Evolutionary conservation across 345 rosid species (phyloP).

Genomic region (Aurinia saxatilis): DNA sequence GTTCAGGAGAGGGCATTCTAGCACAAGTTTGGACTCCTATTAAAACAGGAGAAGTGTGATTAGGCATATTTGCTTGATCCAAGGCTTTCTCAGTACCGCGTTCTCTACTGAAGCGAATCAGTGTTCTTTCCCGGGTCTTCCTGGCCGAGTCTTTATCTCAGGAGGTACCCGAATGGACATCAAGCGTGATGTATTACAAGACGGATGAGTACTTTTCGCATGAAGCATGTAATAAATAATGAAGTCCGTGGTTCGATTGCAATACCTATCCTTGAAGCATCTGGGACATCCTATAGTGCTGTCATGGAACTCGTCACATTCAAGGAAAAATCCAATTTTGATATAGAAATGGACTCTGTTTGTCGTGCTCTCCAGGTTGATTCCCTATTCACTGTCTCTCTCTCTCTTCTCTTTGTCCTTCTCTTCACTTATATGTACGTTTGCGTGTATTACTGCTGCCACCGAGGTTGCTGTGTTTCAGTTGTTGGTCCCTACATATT

Average conservation of each 20-base stretch:
- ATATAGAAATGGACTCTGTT: conserved; percentile 62
- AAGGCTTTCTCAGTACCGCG: conserved; percentile 73
- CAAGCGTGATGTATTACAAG: conserved; percentile 61
- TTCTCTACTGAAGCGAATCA: conserved; percentile 64
- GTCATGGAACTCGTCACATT: conserved; percentile 85
- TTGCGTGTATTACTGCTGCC: not conserved
- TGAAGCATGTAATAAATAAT: conserved; percentile 56
- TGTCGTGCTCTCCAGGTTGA: conserved; percentile 74
- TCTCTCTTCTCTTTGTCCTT: too few relatives aligned
- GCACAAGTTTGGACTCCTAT: conserved; percentile 88
- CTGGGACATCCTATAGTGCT: conserved; percentile 54
- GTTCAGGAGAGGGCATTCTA: conserved; percentile 72
- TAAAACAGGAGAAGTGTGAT: conserved; percentile 57
- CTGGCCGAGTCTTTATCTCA: conserved; percentile 86
- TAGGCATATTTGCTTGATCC: conserved; percentile 85
- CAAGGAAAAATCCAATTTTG: conserved; percentile 73
- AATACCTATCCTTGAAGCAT: conserved; percentile 54
- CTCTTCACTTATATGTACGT: conserved; percentile 10
- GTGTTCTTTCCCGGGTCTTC: conserved; percentile 59
- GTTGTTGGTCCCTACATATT: not conserved
- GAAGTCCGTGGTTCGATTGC: conserved; percentile 80
- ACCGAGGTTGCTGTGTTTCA: not conserved
- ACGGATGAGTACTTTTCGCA: conserved; percentile 62
- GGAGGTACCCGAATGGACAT: conserved; percentile 94
- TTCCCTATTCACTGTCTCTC: not conserved